Base-by-base conservation (phyloP, 2,329 filamentous ascomycete genomes). In the Emericellopsis atlantica region DNA sequence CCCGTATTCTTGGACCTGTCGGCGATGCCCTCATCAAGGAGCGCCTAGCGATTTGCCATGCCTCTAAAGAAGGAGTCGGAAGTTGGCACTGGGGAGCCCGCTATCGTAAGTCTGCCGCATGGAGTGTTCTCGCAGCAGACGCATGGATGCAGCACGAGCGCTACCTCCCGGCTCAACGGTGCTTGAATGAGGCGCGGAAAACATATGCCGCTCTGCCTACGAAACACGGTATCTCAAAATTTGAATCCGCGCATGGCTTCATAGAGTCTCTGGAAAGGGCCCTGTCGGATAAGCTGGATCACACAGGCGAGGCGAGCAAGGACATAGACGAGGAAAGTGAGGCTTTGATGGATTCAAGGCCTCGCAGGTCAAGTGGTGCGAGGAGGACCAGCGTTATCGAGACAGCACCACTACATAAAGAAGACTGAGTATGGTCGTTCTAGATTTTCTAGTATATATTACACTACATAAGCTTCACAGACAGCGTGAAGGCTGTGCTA, bases 1-100 rank as follows among this genome's bases (percentile, higher is more conserved):
- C 82, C 40, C 80, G 78, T 37, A 71, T 95, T 16, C 66, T 87
- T 0, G 87, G 86, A 0, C 66, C 70, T 1, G 68, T 92, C 2
- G 88, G 87, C 4, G 83, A 90, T 45, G 85, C 85, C 0, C 70
- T 98, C 11, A 69, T 95, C 50, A 87, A 82, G 40, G 90, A 98
- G 61, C 79, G 92, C 31, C 74, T 95, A 16, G 84, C 86, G 0
- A 77, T 83, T 3, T 95, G 86, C 62, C 95, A 90, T 60, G 76
- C 77, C 1, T 79, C 83, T 4, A 85, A 84, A 49, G 71, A 71
- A 22, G 81, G 84, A 3, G 63, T 78, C 4, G 80, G 81, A 1
- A 74, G 72, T 8, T 73, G 79, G 45, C 66, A 66, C 32, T 84
- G 80, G 69, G 88, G 89, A 14, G 71, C 74, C 8, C 74, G 90